Evolutionary conservation across 371 early-diverging fungal species (phyloP), one percentile per base, ranked within the genome.

Genomic region (Nematocida sp.): DNA sequence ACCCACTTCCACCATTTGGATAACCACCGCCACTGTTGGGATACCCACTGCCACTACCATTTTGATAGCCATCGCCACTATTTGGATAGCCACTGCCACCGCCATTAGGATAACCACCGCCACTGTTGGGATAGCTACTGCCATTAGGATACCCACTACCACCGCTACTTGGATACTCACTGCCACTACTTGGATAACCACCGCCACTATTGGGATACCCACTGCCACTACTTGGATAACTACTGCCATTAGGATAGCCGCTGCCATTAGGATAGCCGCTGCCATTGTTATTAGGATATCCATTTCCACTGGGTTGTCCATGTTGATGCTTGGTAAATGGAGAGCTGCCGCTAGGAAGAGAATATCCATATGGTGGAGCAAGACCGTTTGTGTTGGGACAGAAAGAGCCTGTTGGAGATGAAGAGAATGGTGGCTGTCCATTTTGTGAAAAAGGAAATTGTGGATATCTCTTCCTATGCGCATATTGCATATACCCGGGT

Each of bases 11-110:
- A 45, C 45, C 45, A 45, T 45, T 45, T 45, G 13, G 13, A 45
- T 13, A 45, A 20, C 45, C 45, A 45, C 45, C 45, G 45, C 45
- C 45, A 13, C 45, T 20, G 45, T 45, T 45, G 13, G 13, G 13
- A 45, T 13, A 45, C 20, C 45, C 45, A 45, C 45, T 20, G 45
- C 45, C 45, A 45, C 45, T 11, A 0, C 65, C 65, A 49, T 64
- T 16, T 25, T 47, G 45, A 39, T 50, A 45, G 33, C 50, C 50
- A 28, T 36, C 7, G 4, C 51, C 51, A 64, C 39, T n/a, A n/a
- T n/a, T n/a, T n/a, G n/a, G n/a, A n/a, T n/a, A n/a, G n/a, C n/a
- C n/a, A n/a, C n/a, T n/a, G n/a, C n/a, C 33, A 26, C 28, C 25
- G 16, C 45, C 61, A 11, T 23, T 32, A 40, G 18, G 9, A 5